These are phyloP conservation scores for Polyporus arcularius DNA, from an alignment of 768 basidiomycete genomes.

Conservation along the genomic window DNA sequence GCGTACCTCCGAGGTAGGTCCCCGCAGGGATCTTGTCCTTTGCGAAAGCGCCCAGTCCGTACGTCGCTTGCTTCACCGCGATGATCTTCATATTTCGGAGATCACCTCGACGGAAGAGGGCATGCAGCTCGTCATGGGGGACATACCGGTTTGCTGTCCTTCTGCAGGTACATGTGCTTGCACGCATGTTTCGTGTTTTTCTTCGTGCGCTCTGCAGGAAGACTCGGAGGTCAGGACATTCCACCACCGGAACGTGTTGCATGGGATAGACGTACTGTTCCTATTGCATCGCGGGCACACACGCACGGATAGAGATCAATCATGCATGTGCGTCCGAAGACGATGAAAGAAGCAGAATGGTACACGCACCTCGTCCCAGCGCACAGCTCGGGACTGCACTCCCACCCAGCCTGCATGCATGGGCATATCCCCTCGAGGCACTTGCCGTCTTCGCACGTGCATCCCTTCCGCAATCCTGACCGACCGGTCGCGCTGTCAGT, in stretches of 20 bases:
- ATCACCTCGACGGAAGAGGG: background rate
- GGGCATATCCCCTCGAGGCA: background rate
- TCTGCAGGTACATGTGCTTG: too few species aligned
- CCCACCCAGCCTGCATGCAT: background rate
- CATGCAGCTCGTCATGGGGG: background rate
- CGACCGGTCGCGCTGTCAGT: background rate
- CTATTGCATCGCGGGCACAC: too few species aligned
- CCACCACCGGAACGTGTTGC: too few species aligned
- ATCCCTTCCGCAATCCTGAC: background rate
- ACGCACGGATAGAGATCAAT: too few species aligned
- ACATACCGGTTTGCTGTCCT: background rate
- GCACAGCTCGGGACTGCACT: constrained; percentile 3
- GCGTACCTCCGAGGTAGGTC: constrained; percentile 37
- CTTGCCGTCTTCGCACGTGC: background rate
- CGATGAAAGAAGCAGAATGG: too few species aligned
- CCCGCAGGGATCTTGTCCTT: constrained; percentile 20
- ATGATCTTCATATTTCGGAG: constrained; percentile 31
- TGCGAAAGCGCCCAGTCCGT: constrained; percentile 52
- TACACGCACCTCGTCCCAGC: background rate
- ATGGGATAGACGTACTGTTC: too few species aligned
- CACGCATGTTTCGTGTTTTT: too few species aligned
- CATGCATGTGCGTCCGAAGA: background rate
- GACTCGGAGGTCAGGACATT: too few species aligned
- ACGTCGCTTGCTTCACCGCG: constrained; percentile 35
- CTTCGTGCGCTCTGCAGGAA: too few species aligned